Percentiles rank a stretch among this genome's conserved stretches.
Conservation (phyloP, 2,329 filamentous ascomycete species). For the Penicillium vulpinum region DNA sequence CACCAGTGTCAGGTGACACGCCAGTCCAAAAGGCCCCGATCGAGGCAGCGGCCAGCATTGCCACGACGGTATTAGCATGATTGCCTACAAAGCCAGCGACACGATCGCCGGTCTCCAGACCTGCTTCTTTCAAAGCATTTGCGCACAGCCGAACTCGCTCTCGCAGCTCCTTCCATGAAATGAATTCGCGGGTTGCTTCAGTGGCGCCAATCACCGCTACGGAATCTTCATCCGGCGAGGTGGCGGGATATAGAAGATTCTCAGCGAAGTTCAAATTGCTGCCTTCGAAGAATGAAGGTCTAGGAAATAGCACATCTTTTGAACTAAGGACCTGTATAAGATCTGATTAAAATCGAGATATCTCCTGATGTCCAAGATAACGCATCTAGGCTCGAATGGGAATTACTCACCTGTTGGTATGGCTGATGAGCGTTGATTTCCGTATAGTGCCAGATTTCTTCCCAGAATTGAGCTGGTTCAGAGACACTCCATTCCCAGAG, state of each 20-base stretch:
- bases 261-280: slow-evolving; percentile 88
- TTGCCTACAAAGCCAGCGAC: slow-evolving; percentile 81
- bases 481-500: slow-evolving; percentile 84
- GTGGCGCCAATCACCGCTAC: slow-evolving; percentile 78
- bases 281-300: slow-evolving; percentile 79
- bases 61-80: slow-evolving; percentile 80
- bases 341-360: neutral
- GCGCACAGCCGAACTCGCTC: slow-evolving; percentile 75
- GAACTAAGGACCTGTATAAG: slow-evolving; percentile 65
- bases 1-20: slow-evolving; percentile 88
- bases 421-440: slow-evolving; percentile 68
- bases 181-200: slow-evolving; percentile 65
- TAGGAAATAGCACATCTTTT: slow-evolving; percentile 74
- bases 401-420: slow-evolving; percentile 46
- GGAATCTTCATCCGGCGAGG: slow-evolving; percentile 57
- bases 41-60: slow-evolving; percentile 79
- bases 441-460: slow-evolving; percentile 78
- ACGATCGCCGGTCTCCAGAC: slow-evolving; percentile 62
- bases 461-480: slow-evolving; percentile 77
- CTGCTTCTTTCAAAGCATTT: slow-evolving; percentile 65
- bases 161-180: slow-evolving; percentile 78
- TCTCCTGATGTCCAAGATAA: neutral
- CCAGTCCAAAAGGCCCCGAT: slow-evolving; percentile 90
- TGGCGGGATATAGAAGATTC: slow-evolving; percentile 80
- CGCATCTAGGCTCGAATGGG: neutral